phyloP scores from a whole-genome alignment of 2,329 filamentous ascomycete genomes.

The Alternaria tenuissima region DNA sequence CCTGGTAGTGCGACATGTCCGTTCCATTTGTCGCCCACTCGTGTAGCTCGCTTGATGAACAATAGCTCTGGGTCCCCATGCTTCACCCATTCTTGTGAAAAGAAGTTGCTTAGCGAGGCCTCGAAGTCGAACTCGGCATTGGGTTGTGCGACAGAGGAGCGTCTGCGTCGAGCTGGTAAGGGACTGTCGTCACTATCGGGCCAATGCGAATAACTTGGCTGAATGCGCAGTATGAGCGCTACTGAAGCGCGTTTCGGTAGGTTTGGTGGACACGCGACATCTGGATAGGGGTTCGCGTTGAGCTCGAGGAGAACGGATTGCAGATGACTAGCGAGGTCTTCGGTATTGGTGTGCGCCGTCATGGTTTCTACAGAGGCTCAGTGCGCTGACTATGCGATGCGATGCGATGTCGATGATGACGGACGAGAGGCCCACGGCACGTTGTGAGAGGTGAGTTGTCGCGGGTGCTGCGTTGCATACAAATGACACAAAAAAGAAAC shows the following conservation, averaged over 20 bases:
- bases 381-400: neutral
- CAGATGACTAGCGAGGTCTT: conserved; percentile 51
- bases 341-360: conserved; percentile 27
- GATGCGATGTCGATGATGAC: neutral
- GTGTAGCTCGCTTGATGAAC: conserved; percentile 73
- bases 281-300: conserved; percentile 57
- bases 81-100: conserved; percentile 70
- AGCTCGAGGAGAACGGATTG: conserved; percentile 55
- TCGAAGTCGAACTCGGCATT: conserved; percentile 43
- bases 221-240: conserved; percentile 69
- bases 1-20: conserved; percentile 74
- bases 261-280: conserved; percentile 58
- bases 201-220: conserved; percentile 65
- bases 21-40: conserved; percentile 73
- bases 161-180: conserved; percentile 30
- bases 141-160: conserved; percentile 35
- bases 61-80: conserved; percentile 73
- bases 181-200: conserved; percentile 48
- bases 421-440: neutral
- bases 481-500: neutral
- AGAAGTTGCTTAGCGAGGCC: conserved; percentile 65
- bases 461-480: neutral
- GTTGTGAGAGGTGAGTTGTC: neutral
- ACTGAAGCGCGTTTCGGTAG: conserved; percentile 70
- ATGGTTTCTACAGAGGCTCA: conserved; percentile 18